Evolutionary conservation across 257 asterid genomes (phyloP).

Genomic region (Solanum chmielewskii): DNA sequence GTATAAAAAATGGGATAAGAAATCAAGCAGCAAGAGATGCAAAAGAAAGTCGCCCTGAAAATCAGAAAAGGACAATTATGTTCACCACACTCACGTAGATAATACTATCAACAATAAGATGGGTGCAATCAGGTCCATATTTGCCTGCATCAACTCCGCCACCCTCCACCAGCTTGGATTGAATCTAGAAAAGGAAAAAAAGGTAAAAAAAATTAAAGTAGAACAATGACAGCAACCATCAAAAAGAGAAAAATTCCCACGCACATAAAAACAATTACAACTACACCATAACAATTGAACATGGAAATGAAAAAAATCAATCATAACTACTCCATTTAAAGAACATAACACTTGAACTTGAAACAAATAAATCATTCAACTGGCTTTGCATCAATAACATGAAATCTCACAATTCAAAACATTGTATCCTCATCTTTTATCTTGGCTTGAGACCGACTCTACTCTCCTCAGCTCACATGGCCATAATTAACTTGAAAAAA

Average conservation of each 20-base stretch:
- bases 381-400: not conserved
- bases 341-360: not conserved
- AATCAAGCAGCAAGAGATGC: not conserved
- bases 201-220: not conserved
- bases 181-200: conserved; percentile 23
- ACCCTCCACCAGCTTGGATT: conserved; percentile 49
- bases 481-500: not conserved
- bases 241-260: not conserved
- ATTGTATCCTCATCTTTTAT: not conserved
- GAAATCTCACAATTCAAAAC: not conserved
- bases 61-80: not conserved
- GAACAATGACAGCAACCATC: not conserved
- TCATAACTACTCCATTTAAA: not conserved
- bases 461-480: not conserved
- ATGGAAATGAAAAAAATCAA: not conserved
- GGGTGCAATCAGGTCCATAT: conserved; percentile 64
- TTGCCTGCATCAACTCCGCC: conserved; percentile 61
- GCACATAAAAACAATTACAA: not conserved
- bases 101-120: conserved; percentile 62
- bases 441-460: not conserved
- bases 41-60: not conserved
- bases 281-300: not conserved
- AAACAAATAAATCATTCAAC: not conserved
- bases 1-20: not conserved
- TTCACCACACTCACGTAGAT: conserved; percentile 42